Evolutionary conservation across 257 asterid genomes (phyloP).

Genomic region (Solanum pennellii): DNA sequence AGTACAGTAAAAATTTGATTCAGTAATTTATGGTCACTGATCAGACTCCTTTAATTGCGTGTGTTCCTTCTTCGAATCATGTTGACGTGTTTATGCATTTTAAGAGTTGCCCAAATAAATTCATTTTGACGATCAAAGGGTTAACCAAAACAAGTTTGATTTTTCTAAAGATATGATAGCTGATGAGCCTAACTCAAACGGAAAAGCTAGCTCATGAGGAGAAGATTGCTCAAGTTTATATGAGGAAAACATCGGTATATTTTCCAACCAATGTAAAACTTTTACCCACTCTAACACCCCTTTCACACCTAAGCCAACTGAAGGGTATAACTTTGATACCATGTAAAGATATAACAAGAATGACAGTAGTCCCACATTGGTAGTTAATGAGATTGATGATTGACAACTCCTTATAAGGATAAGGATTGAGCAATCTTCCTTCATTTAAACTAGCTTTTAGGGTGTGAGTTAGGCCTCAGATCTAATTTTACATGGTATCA

Average conservation of each 20-base stretch:
- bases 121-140: too few relatives aligned
- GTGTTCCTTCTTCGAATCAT: neutral
- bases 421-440: neutral
- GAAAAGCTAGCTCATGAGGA: too few relatives aligned
- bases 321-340: neutral
- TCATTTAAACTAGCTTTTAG: too few relatives aligned
- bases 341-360: neutral
- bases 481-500: neutral
- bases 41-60: neutral
- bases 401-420: neutral
- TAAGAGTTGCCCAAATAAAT: too few relatives aligned
- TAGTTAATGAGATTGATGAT: neutral
- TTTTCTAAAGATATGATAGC: too few relatives aligned
- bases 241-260: too few relatives aligned
- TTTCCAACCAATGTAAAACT: neutral
- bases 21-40: neutral
- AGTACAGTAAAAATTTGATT: neutral
- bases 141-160: too few relatives aligned
- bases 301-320: neutral
- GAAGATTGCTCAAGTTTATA: too few relatives aligned
- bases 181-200: too few relatives aligned
- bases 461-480: too few relatives aligned
- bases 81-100: too few relatives aligned
- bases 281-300: neutral
- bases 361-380: neutral